Conservation (phyloP, 2,329 filamentous ascomycete genomes). For the Aspergillus sp. region DNA sequence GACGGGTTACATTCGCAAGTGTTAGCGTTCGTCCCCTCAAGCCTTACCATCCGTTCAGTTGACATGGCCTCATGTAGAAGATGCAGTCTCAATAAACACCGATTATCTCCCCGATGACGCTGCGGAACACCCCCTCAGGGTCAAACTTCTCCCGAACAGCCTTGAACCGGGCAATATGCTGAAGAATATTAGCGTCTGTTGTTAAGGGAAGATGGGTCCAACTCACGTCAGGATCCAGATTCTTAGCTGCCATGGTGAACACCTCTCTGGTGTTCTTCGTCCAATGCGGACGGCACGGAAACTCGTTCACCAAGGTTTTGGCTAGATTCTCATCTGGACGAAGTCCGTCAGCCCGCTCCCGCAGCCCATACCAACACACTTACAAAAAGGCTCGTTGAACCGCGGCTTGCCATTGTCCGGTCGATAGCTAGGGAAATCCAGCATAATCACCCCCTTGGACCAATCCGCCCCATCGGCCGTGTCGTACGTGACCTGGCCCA, state of each 20-base stretch:
- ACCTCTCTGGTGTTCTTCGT: constrained; percentile 13
- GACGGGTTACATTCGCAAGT: no score
- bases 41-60: background rate
- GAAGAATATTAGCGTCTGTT: background rate
- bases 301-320: constrained; percentile 7
- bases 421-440: constrained; percentile 12
- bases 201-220: background rate
- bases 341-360: background rate
- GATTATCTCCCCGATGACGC: constrained; percentile 12
- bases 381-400: constrained; percentile 14
- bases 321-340: constrained; percentile 3
- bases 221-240: constrained; percentile 11
- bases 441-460: constrained; percentile 12
- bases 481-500: constrained; percentile 12
- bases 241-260: constrained; percentile 6
- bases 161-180: constrained; percentile 14
- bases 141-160: constrained; percentile 10
- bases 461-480: constrained; percentile 13
- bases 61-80: background rate
- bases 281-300: constrained; percentile 13
- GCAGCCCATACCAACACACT: background rate
- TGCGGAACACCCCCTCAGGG: constrained; percentile 11
- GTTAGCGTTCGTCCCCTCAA: no score
- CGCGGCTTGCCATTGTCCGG: constrained; percentile 5
- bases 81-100: constrained; percentile 6